A percentile compares a stretch with the other conserved stretches of the same genome.
Conservation (phyloP, 352 stramenopile genomes). For the Halophytophthora polymorphica region DNA sequence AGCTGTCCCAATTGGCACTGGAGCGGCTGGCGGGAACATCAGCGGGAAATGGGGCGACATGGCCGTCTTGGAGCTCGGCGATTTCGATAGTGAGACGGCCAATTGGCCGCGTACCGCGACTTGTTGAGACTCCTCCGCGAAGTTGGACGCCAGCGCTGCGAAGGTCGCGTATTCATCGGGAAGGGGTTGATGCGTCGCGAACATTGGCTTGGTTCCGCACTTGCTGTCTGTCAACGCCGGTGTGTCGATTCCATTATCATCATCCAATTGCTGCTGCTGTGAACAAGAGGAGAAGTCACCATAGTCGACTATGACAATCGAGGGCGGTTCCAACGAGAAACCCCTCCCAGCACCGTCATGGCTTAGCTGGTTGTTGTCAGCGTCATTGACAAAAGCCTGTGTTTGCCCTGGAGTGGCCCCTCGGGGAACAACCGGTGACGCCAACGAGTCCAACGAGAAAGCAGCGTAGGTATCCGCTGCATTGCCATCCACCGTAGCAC, state of each 20-base stretch:
- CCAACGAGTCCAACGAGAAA: constrained; percentile 42
- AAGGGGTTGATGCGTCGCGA: background rate
- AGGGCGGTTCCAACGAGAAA: background rate
- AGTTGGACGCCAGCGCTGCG: constrained; percentile 18
- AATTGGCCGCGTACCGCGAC: constrained; percentile 13
- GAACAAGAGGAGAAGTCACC: constrained; percentile 30
- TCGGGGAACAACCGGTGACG: constrained; percentile 19
- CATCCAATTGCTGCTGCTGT: background rate
- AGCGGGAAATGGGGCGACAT: background rate
- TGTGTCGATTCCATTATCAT: background rate
- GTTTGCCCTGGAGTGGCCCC: constrained; percentile 2
- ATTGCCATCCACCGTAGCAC: background rate
- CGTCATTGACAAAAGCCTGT: background rate
- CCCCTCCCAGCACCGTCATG: background rate
- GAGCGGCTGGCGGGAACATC: background rate
- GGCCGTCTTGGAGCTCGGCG: constrained; percentile 2
- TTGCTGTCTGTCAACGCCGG: background rate
- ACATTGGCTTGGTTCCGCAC: background rate
- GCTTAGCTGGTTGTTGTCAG: constrained; percentile 1
- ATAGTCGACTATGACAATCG: constrained; percentile 31
- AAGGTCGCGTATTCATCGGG: constrained; percentile 25
- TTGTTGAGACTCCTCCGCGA: constrained; percentile 21
- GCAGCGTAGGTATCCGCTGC: constrained; percentile 38
- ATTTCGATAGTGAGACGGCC: constrained; percentile 15
- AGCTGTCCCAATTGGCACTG: background rate